These are phyloP conservation scores for Boletellus ananas DNA, from an alignment of 768 basidiomycete species.

Conservation along the genomic window DNA sequence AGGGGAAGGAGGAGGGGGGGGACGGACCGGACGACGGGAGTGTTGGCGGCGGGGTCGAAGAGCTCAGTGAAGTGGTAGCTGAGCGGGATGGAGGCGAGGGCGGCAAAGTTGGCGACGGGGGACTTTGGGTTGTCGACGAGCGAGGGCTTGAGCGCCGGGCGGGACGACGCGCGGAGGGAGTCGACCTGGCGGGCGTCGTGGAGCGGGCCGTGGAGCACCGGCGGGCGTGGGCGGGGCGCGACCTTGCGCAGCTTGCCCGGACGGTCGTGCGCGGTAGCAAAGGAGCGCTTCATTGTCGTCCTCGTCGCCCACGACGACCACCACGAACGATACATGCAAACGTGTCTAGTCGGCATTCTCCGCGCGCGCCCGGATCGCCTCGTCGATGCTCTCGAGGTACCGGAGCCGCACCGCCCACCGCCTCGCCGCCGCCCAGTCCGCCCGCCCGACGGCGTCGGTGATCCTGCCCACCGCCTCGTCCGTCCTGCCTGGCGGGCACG, in stretches of 20 bases:
- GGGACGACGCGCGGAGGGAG: slow-evolving; percentile 12
- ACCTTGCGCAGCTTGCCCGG: slow-evolving; percentile 18
- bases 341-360: slow-evolving; percentile 18
- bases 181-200: slow-evolving; percentile 35
- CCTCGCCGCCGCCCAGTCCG: slow-evolving; percentile 58
- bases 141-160: slow-evolving; percentile 24
- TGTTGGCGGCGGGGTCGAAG: slow-evolving; percentile 11
- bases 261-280: slow-evolving; percentile 1
- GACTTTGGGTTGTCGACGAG: slow-evolving; percentile 49
- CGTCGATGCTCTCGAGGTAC: slow-evolving; percentile 66
- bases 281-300: slow-evolving; percentile 13
- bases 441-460: slow-evolving; percentile 43
- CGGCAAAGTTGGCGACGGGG: slow-evolving; percentile 43
- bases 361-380: slow-evolving; percentile 21
- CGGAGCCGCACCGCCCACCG: slow-evolving; percentile 61
- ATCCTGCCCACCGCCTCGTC: slow-evolving; percentile 43
- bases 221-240: background rate
- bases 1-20: background rate
- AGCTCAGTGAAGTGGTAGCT: slow-evolving; percentile 14
- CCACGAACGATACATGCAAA: background rate
- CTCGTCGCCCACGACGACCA: no score
- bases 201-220: slow-evolving; percentile 29
- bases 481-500: slow-evolving; percentile 48
- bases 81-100: slow-evolving; percentile 9
- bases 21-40: slow-evolving; percentile 22